Conservation (phyloP, 2,329 filamentous ascomycete genomes). For the Colletotrichum gigasporum region DNA sequence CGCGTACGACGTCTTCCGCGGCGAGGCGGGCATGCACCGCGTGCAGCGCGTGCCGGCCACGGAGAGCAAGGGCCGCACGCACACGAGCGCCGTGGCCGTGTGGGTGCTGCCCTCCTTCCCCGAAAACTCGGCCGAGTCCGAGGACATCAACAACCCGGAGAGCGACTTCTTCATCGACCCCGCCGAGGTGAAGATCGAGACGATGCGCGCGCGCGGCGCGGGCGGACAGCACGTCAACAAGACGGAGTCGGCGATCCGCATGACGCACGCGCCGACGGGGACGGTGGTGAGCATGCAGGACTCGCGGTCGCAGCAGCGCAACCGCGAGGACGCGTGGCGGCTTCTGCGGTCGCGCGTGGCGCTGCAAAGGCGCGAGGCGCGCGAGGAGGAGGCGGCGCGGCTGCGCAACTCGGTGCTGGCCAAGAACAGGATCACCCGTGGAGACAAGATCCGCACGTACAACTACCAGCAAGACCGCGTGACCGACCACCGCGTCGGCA, state of each 20-base stretch:
- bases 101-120: constrained; percentile 91
- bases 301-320: constrained; percentile 87
- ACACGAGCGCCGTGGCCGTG: constrained; percentile 92
- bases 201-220: constrained; percentile 91
- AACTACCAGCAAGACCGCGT: constrained; percentile 81
- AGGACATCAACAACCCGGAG: constrained; percentile 80
- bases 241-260: constrained; percentile 92
- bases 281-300: constrained; percentile 94
- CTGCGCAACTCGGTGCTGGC: constrained; percentile 83
- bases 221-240: constrained; percentile 99
- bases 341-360: constrained; percentile 85
- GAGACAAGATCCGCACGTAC: constrained; percentile 94
- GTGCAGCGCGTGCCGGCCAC: constrained; percentile 94
- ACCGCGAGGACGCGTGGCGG: constrained; percentile 88
- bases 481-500: constrained; percentile 85
- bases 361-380: constrained; percentile 79
- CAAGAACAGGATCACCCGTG: constrained; percentile 83
- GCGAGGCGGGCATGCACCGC: constrained; percentile 93
- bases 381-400: constrained; percentile 81
- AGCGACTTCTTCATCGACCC: constrained; percentile 93
- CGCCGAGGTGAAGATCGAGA: constrained; percentile 83
- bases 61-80: constrained; percentile 88
- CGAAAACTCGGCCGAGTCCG: constrained; percentile 55
- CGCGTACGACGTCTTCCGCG: constrained; percentile 83
- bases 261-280: constrained; percentile 90